Evolutionary conservation across 768 basidiomycete species (phyloP).

Genomic region (Amanita phalloides): DNA sequence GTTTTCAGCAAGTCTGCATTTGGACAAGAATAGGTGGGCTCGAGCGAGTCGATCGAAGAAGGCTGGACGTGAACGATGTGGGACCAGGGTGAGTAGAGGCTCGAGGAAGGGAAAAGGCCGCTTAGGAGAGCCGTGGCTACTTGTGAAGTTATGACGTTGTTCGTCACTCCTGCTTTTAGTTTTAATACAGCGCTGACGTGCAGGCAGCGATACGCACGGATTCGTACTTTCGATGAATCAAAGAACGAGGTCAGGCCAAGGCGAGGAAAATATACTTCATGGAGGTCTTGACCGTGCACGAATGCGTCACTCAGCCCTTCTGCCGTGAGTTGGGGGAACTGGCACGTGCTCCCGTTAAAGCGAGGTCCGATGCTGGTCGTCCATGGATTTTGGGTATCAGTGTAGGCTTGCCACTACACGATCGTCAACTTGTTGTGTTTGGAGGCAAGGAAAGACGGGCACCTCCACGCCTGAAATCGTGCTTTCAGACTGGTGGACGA

Average conservation of each 20-base stretch:
- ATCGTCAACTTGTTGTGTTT: neutral
- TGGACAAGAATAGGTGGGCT: slow-evolving; percentile 33
- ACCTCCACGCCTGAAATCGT: slow-evolving; percentile 25
- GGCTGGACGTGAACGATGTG: slow-evolving; percentile 28
- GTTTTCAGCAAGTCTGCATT: slow-evolving; percentile 22
- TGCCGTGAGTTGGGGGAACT: slow-evolving; percentile 38
- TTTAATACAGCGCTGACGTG: neutral
- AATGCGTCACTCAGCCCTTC: slow-evolving; percentile 33
- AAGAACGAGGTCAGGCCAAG: slow-evolving; percentile 23
- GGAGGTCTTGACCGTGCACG: slow-evolving; percentile 37
- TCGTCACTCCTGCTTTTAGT: slow-evolving; percentile 29
- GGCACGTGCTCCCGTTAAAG: slow-evolving; percentile 35
- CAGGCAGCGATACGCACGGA: slow-evolving; percentile 20
- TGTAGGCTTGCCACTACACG: slow-evolving; percentile 32
- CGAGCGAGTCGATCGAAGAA: slow-evolving; percentile 32
- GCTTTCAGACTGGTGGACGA: slow-evolving; percentile 12
- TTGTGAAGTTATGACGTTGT: slow-evolving; percentile 43
- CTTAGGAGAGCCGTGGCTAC: slow-evolving; percentile 34
- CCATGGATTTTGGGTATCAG: slow-evolving; percentile 30
- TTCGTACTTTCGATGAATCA: slow-evolving; percentile 21
- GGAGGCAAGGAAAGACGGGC: neutral
- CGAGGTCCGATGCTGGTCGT: slow-evolving; percentile 29
- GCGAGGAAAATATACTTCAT: slow-evolving; percentile 29
- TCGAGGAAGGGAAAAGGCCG: slow-evolving; percentile 29
- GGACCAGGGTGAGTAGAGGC: slow-evolving; percentile 9